Percentiles rank a stretch among this genome's conserved stretches.
phyloP scores from a whole-genome alignment of 148 eudicot genomes.

The Spergularia marina region DNA sequence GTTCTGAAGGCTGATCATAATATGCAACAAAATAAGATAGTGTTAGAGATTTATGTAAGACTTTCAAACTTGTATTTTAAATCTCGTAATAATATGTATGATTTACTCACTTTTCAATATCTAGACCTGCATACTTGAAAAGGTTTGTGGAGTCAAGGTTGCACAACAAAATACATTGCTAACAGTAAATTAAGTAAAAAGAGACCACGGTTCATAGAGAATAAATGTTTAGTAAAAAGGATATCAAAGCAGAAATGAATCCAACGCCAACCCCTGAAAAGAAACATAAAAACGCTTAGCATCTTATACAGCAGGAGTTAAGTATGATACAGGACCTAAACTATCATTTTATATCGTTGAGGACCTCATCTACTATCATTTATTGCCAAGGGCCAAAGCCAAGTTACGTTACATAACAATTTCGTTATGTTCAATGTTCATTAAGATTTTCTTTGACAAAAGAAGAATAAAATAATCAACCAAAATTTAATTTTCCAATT shows the following conservation, averaged over 20 bases:
- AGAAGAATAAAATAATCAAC: no score
- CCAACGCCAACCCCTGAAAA: conserved; percentile 96
- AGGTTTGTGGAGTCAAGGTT: conserved; percentile 89
- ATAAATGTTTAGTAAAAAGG: conserved; percentile 50
- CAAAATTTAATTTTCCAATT: no score
- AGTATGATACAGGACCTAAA: not conserved
- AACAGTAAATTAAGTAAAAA: conserved; percentile 11
- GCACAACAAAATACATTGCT: conserved; percentile 29
- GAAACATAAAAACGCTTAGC: conserved; percentile 21
- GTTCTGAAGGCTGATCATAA: conserved; percentile 84
- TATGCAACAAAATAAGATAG: conserved; percentile 19
- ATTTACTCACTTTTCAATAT: conserved; percentile 84
- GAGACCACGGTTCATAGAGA: not conserved
- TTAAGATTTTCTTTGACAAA: no score
- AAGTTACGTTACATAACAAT: no score
- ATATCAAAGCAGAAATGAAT: conserved; percentile 94
- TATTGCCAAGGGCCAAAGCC: no score
- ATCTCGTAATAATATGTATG: not conserved
- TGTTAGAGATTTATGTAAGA: conserved; percentile 14
- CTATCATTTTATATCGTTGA: no score
- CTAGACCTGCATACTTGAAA: conserved; percentile 98
- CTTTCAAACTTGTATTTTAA: conserved; percentile 22
- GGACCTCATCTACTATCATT: no score
- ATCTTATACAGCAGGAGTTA: not conserved
- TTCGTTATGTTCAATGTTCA: no score